phyloP scores from a whole-genome alignment of 306 rosid species.

The Gillenia trifoliata region DNA sequence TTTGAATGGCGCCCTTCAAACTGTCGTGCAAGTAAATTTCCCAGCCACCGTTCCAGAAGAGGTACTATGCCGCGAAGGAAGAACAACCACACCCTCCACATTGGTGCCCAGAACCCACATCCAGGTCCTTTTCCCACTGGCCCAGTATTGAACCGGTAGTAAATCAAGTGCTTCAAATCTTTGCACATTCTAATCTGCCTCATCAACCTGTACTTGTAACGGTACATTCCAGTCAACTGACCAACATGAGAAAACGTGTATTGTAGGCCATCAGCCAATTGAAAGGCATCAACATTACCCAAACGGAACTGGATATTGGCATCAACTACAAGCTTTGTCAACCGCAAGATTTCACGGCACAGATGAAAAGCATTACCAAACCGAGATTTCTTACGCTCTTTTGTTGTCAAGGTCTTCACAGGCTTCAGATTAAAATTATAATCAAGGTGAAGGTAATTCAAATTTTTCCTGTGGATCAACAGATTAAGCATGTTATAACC shows the following conservation, averaged over 20 bases:
- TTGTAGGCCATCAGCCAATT: conserved; percentile 96
- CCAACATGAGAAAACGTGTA: conserved; percentile 98
- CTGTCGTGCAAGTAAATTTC: conserved; percentile 94
- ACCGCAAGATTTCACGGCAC: conserved; percentile 93
- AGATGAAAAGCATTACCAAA: conserved; percentile 99
- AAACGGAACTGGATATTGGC: conserved; percentile 95
- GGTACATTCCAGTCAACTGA: conserved; percentile 98
- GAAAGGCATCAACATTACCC: conserved; percentile 99
- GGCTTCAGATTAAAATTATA: conserved; percentile 96
- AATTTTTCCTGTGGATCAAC: conserved; percentile 90
- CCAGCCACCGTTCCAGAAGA: conserved; percentile 92
- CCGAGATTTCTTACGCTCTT: conserved; percentile 93
- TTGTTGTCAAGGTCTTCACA: conserved; percentile 90
- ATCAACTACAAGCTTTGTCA: conserved; percentile 98
- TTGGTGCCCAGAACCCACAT: conserved; percentile 99
- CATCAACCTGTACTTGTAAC: conserved; percentile 97
- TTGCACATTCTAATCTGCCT: conserved; percentile 98
- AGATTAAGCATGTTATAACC: conserved; percentile 97
- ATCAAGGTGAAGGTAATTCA: conserved; percentile 98
- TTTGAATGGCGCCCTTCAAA: conserved; percentile 98
- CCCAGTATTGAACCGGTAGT: conserved; percentile 97
- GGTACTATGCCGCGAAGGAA: conserved; percentile 99
- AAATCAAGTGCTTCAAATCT: conserved; percentile 92
- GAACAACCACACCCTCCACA: conserved; percentile 99
- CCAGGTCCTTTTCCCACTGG: conserved; percentile 99